Evolutionary conservation across 257 asterid genomes (phyloP).

Genomic region (Schizonepeta tenuifolia): DNA sequence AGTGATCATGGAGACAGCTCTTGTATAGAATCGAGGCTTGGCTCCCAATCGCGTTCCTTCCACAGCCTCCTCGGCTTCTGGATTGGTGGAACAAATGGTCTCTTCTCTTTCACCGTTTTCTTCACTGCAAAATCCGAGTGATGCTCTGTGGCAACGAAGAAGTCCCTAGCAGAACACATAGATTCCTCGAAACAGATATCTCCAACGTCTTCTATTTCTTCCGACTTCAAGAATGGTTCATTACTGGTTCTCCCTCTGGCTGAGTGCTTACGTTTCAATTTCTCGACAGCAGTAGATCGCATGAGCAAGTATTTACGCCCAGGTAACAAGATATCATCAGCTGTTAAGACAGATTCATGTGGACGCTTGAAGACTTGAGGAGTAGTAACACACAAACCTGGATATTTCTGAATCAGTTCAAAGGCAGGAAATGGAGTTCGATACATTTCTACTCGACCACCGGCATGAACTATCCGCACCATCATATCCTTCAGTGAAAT

Average conservation of each 20-base stretch:
- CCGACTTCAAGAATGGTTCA: slow-evolving; percentile 38
- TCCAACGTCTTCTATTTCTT: slow-evolving; percentile 44
- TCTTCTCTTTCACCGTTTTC: slow-evolving; percentile 43
- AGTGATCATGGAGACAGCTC: slow-evolving; percentile 64
- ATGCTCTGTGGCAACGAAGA: slow-evolving; percentile 43
- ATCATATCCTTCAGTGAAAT: slow-evolving; percentile 47
- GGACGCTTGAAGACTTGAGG: slow-evolving; percentile 65
- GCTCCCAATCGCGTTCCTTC: slow-evolving; percentile 69
- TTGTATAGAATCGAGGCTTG: slow-evolving; percentile 55
- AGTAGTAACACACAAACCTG: slow-evolving; percentile 60
- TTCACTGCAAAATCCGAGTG: slow-evolving; percentile 36
- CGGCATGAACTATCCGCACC: slow-evolving; percentile 62
- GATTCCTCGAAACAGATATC: slow-evolving; percentile 47
- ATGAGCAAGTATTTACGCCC: slow-evolving; percentile 66
- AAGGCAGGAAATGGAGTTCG: slow-evolving; percentile 53
- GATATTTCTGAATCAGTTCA: slow-evolving; percentile 56
- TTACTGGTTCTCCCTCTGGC: slow-evolving; percentile 15
- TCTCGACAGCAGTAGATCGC: slow-evolving; percentile 53
- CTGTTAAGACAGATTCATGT: slow-evolving; percentile 54
- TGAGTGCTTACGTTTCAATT: slow-evolving; percentile 53
- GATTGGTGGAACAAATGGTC: slow-evolving; percentile 64
- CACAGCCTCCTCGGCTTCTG: slow-evolving; percentile 54
- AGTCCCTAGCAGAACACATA: slow-evolving; percentile 53
- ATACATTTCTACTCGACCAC: slow-evolving; percentile 66
- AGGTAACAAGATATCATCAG: slow-evolving; percentile 53